phyloP scores from a whole-genome alignment of 371 early-diverging fungal species.

The Rhizopus sp. region DNA sequence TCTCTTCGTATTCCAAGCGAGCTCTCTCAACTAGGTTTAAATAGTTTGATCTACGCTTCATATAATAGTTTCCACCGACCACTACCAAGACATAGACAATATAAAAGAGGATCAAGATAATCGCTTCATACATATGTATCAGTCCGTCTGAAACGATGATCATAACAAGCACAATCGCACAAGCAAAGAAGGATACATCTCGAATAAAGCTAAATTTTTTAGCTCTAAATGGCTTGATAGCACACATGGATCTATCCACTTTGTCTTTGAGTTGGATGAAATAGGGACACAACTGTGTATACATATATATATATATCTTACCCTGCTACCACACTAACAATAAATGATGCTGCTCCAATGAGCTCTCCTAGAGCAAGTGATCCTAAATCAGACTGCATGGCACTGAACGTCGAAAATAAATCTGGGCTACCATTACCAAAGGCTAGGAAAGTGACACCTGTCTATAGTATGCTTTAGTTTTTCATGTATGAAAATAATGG shows the following conservation, averaged over 20 bases:
- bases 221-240: slow-evolving; percentile 68
- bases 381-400: slow-evolving; percentile 71
- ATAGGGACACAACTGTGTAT: neutral
- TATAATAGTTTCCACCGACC: slow-evolving; percentile 57
- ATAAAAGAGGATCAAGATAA: slow-evolving; percentile 57
- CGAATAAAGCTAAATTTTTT: slow-evolving; percentile 65
- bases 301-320: slow-evolving; percentile 9
- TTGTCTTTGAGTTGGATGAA: neutral
- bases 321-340: slow-evolving; percentile 73
- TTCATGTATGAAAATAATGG: neutral
- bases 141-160: slow-evolving; percentile 60
- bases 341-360: slow-evolving; percentile 79
- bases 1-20: slow-evolving; percentile 49
- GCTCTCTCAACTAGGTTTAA: slow-evolving; percentile 44
- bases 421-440: slow-evolving; percentile 90
- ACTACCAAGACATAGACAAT: slow-evolving; percentile 60
- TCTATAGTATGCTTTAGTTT: slow-evolving; percentile 37
- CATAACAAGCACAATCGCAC: slow-evolving; percentile 61
- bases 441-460: slow-evolving; percentile 86
- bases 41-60: slow-evolving; percentile 40
- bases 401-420: slow-evolving; percentile 78
- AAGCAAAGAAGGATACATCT: slow-evolving; percentile 71
- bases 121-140: slow-evolving; percentile 63
- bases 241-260: slow-evolving; percentile 65
- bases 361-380: slow-evolving; percentile 82